Evolutionary conservation across 2,329 filamentous ascomycete genomes (phyloP), one percentile per base, ranked within the genome.

Genomic region (Botryosphaeria dothidea): DNA sequence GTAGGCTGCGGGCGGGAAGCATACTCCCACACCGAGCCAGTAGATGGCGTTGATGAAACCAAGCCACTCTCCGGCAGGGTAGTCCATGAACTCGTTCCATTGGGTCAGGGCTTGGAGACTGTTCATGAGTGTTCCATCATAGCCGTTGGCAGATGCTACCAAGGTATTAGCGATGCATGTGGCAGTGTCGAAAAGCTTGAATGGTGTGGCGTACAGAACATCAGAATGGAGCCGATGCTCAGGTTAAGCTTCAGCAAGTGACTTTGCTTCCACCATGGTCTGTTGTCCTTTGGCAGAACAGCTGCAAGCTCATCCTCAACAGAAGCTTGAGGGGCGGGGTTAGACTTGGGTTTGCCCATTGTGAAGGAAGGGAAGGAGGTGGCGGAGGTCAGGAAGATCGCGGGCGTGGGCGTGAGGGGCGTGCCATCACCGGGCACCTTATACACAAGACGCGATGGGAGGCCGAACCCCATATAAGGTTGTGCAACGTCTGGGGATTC

Each of bases 1-100:
- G 58, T 71, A 72, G 8, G 70, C 69, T 36, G 69, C 69, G 17
- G 69, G 60, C 3, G 70, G 70, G n/a, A 73, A 65, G 56, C 67
- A 68, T 38, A 69, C 48, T 21, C 71, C 64, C 8, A 70, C 70
- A 60, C 70, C 70, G 2, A 72, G 48, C 54, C 69, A 72, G 66
- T 70, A 69, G 48, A 72, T 69, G 21, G 68, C 68, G 21, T 67
- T 69, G 62, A 73, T 70, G 25, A 72, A 68, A 48, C 68, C 68
- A 25, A 66, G 67, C 64, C 67, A 68, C 3, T 66, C 66, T 7
- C 65, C 66, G n/a, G 67, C 67, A 2, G 70, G 71, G 49, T 71
- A 27, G 31, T 68, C 48, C 58, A 62, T 62, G 31, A 62, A 62
- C 21, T 49, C 46, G n/a, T 62, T 49, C 58, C 58, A 62, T 13